Evolutionary conservation across 2,329 filamentous ascomycete species (phyloP).

Genomic region (Fusarium staphyleae): DNA sequence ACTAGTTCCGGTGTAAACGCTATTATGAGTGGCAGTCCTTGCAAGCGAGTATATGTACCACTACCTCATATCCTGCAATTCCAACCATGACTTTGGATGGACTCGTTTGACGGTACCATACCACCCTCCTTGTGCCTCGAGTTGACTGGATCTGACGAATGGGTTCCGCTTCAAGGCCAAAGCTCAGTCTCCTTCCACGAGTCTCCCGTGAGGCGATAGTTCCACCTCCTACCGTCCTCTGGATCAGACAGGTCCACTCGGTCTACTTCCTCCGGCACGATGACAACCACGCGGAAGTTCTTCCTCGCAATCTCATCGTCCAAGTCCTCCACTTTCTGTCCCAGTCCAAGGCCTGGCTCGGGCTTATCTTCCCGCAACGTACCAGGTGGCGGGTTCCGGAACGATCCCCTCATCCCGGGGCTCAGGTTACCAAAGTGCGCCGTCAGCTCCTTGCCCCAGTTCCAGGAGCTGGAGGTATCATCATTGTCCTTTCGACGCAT

Average conservation of each 20-base stretch:
- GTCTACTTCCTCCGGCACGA: slow-evolving; percentile 81
- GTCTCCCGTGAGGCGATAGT: slow-evolving; percentile 65
- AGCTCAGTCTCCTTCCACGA: slow-evolving; percentile 74
- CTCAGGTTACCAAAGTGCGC: slow-evolving; percentile 90
- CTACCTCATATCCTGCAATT: no score
- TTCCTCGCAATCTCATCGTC: slow-evolving; percentile 73
- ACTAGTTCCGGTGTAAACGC: no score
- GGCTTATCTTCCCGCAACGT: slow-evolving; percentile 61
- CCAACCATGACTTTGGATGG: no score
- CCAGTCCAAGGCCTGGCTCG: slow-evolving; percentile 53
- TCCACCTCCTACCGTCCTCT: slow-evolving; percentile 67
- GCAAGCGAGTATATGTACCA: no score
- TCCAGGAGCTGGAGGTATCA: slow-evolving; percentile 64
- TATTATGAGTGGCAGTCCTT: no score
- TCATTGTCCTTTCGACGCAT: slow-evolving; percentile 59
- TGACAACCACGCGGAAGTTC: slow-evolving; percentile 85
- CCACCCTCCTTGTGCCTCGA: background rate
- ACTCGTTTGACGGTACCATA: no score
- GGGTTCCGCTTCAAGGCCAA: slow-evolving; percentile 62
- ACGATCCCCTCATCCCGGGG: slow-evolving; percentile 79
- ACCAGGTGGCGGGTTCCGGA: slow-evolving; percentile 76
- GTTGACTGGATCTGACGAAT: background rate
- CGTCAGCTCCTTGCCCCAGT: slow-evolving; percentile 80
- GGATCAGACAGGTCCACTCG: slow-evolving; percentile 74
- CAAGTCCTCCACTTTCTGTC: slow-evolving; percentile 73